Conservation (phyloP, 176 grass and related monocot genomes). For the Pontederia crassipes region DNA sequence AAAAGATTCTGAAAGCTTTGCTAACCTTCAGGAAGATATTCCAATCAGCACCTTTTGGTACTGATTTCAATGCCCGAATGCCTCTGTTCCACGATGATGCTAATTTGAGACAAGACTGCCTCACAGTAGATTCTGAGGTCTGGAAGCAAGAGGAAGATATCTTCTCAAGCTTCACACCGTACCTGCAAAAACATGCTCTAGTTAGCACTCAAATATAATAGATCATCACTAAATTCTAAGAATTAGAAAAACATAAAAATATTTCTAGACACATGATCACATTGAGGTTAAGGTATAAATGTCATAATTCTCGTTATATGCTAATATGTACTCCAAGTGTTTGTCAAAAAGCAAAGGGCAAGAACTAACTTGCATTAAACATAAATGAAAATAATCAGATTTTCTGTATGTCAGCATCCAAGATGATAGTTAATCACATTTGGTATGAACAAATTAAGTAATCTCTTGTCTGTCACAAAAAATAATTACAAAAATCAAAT, state of each 20-base stretch:
- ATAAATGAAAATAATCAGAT: too few relatives aligned
- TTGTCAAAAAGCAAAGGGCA: too few relatives aligned
- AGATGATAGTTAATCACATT: too few relatives aligned
- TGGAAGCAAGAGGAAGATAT: slow-evolving; percentile 63
- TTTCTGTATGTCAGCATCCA: too few relatives aligned
- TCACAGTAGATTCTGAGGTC: slow-evolving; percentile 41
- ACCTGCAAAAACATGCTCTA: slow-evolving; percentile 35
- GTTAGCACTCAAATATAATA: slow-evolving; percentile 7
- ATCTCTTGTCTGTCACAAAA: slow-evolving; percentile 6
- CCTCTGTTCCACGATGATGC: slow-evolving; percentile 68
- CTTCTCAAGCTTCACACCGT: slow-evolving; percentile 63
- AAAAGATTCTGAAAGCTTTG: neutral
- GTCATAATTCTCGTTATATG: too few relatives aligned
- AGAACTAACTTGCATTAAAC: too few relatives aligned
- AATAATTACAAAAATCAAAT: slow-evolving; percentile 14
- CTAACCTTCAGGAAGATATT: slow-evolving; percentile 61
- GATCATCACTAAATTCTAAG: too few relatives aligned
- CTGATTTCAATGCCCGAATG: slow-evolving; percentile 47
- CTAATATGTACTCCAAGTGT: too few relatives aligned
- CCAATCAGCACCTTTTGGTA: slow-evolving; percentile 79
- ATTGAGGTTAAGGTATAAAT: too few relatives aligned
- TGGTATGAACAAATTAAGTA: neutral
- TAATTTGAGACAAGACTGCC: slow-evolving; percentile 27
- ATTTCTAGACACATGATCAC: too few relatives aligned
- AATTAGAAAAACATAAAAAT: too few relatives aligned